These are phyloP conservation scores for Teunomyces pallodes DNA, from an alignment of 805 yeast species.

Conservation along the genomic window DNA sequence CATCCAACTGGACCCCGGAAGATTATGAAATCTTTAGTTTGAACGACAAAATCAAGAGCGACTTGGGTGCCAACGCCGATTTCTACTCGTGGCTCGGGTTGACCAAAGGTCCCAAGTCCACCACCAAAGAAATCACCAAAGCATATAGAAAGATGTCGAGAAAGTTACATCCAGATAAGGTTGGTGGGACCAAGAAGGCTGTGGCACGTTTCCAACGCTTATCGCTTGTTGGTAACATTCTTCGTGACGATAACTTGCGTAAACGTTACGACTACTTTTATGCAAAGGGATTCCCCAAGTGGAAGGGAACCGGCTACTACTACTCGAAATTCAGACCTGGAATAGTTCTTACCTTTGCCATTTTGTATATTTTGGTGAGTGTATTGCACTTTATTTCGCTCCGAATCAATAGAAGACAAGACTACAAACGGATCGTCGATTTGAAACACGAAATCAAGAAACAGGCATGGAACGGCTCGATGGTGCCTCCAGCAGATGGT, in stretches of 20 bases:
- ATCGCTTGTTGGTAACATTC: slow-evolving; percentile 70
- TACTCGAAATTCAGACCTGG: slow-evolving; percentile 72
- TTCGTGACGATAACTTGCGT: slow-evolving; percentile 53
- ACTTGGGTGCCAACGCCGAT: slow-evolving; percentile 58
- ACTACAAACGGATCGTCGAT: slow-evolving; percentile 52
- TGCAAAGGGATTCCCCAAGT: slow-evolving; percentile 80
- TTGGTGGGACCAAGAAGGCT: slow-evolving; percentile 41
- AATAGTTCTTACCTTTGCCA: slow-evolving; percentile 45
- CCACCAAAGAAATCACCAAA: slow-evolving; percentile 53
- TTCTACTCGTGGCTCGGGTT: slow-evolving; percentile 70
- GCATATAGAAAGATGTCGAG: slow-evolving; percentile 72
- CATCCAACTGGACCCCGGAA: slow-evolving; percentile 52
- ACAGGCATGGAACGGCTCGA: slow-evolving; percentile 56
- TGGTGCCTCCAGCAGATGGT: slow-evolving; percentile 50
- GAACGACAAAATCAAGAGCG: slow-evolving; percentile 59
- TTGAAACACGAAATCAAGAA: slow-evolving; percentile 51
- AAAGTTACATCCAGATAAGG: slow-evolving; percentile 84
- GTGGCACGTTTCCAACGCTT: slow-evolving; percentile 75
- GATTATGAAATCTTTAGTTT: slow-evolving; percentile 82
- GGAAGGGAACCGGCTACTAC: slow-evolving; percentile 65
- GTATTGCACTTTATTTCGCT: slow-evolving; percentile 58
- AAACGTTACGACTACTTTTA: slow-evolving; percentile 83
- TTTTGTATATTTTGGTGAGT: slow-evolving; percentile 52
- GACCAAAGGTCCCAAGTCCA: slow-evolving; percentile 44
- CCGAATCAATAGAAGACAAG: slow-evolving; percentile 53